Percentiles rank a stretch among this genome's conserved stretches.
Conservation (phyloP, 2,329 filamentous ascomycete genomes). For the Tolypocladium tropicale region DNA sequence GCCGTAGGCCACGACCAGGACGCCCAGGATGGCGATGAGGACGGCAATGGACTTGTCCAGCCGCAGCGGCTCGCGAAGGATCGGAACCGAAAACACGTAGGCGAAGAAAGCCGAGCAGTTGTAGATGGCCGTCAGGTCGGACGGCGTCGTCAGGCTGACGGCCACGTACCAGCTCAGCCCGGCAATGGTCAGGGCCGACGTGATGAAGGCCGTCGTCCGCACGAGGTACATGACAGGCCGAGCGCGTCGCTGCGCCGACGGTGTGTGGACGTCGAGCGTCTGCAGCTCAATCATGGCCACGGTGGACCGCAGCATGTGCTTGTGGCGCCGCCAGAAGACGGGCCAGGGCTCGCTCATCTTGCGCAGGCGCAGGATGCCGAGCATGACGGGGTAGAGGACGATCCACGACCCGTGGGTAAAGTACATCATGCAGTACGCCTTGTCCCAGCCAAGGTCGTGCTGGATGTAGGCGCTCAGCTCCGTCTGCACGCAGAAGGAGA, state of each 20-base stretch:
- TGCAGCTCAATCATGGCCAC: conserved; percentile 78
- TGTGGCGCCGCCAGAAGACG: conserved; percentile 67
- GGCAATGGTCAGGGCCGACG: conserved; percentile 76
- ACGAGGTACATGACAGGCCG: conserved; percentile 59
- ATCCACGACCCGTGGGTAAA: conserved; percentile 93
- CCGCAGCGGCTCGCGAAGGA: conserved; percentile 76
- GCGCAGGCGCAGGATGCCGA: conserved; percentile 69
- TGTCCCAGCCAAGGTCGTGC: conserved; percentile 85
- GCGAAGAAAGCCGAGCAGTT: conserved; percentile 99
- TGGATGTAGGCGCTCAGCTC: conserved; percentile 95
- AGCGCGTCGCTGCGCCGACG: conserved; percentile 21
- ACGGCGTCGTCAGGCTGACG: conserved; percentile 84
- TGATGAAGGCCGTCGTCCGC: conserved; percentile 71
- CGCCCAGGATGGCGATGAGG: conserved; percentile 74
- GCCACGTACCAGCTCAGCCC: conserved; percentile 94
- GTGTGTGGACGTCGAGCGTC: conserved; percentile 54
- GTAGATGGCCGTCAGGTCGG: conserved; percentile 94
- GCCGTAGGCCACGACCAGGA: conserved; percentile 92
- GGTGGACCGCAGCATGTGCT: conserved; percentile 39
- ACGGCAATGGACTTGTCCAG: conserved; percentile 82
- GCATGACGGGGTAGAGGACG: conserved; percentile 77
- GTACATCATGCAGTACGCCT: conserved; percentile 99
- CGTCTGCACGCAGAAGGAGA: conserved; percentile 88
- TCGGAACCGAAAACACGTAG: conserved; percentile 88
- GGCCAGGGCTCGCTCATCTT: conserved; percentile 71